Conservation (phyloP, 495 filamentous ascomycete genomes). For the Trichoderma erinaceum region DNA sequence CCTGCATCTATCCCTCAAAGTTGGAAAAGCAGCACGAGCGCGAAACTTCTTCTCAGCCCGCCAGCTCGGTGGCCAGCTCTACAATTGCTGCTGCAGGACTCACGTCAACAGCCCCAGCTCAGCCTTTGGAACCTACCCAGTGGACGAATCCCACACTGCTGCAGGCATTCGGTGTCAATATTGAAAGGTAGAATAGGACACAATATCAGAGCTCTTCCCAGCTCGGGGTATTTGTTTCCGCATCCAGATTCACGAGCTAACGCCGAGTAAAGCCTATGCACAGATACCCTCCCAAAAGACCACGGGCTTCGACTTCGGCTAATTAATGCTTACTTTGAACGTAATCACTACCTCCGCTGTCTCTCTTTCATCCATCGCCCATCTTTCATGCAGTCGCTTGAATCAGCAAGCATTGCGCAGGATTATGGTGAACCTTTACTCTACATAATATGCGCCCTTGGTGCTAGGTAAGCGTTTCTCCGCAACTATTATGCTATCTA, state of each 20-base stretch:
- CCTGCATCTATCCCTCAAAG: slow-evolving; percentile 6
- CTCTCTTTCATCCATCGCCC: not conserved
- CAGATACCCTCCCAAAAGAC: slow-evolving; percentile 7
- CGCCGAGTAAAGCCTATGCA: not conserved
- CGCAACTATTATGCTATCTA: not conserved
- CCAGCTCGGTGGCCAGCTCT: slow-evolving; percentile 7
- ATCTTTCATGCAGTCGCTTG: slow-evolving; percentile 2
- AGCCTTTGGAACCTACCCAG: not conserved
- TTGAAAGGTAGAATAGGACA: not conserved
- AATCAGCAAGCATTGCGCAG: not conserved
- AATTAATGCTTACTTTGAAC: not conserved
- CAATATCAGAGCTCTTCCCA: not conserved
- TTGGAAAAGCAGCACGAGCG: slow-evolving; percentile 2
- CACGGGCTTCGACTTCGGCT: slow-evolving; percentile 3
- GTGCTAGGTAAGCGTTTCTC: not conserved
- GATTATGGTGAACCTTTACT: slow-evolving; percentile 2
- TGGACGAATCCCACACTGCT: not conserved
- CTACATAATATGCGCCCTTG: slow-evolving; percentile 5
- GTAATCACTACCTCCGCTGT: slow-evolving; percentile 2
- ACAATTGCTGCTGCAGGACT: not conserved
- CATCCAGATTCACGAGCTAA: not conserved
- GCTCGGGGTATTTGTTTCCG: not conserved
- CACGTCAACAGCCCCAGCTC: not conserved
- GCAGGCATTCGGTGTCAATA: not conserved
- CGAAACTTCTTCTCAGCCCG: not conserved